Conservation (phyloP, 2,329 filamentous ascomycete genomes). For the Trichoderma atrobrunneum region DNA sequence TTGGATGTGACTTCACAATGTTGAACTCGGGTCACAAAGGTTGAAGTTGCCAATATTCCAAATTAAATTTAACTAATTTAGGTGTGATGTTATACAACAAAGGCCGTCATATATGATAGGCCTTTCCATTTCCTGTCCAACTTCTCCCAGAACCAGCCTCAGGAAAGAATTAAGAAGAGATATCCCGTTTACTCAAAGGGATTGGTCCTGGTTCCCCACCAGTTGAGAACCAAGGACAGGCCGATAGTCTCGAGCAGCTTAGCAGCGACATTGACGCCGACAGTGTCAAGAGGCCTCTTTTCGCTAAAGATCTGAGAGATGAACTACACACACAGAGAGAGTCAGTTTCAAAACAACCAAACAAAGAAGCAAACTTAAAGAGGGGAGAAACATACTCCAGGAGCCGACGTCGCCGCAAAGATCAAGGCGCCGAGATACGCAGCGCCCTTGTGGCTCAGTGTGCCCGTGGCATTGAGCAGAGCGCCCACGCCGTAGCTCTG, state of each 20-base stretch:
- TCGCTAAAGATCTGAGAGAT: conserved; percentile 83
- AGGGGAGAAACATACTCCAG: conserved; percentile 59
- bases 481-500: conserved; percentile 89
- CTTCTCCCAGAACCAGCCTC: not conserved
- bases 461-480: conserved; percentile 91
- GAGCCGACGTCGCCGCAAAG: conserved; percentile 87
- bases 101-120: not conserved
- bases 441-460: conserved; percentile 93
- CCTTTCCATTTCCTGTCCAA: not conserved
- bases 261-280: conserved; percentile 79
- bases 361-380: not conserved
- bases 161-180: not conserved
- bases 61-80: conserved; percentile 1
- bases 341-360: not conserved
- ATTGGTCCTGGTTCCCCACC: conserved; percentile 95
- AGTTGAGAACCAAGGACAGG: conserved; percentile 87
- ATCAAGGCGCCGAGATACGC: conserved; percentile 88
- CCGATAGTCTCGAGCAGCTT: conserved; percentile 92
- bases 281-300: conserved; percentile 86
- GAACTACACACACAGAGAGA: conserved; percentile 54
- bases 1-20: too few species aligned
- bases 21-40: not conserved
- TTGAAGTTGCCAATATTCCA: not conserved
- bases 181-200: conserved; percentile 69
- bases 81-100: conserved; percentile 9